Evolutionary conservation across 768 basidiomycete species (phyloP), one percentile per base, ranked within the genome.

Genomic region (Sporobolomyces pararoseus): DNA sequence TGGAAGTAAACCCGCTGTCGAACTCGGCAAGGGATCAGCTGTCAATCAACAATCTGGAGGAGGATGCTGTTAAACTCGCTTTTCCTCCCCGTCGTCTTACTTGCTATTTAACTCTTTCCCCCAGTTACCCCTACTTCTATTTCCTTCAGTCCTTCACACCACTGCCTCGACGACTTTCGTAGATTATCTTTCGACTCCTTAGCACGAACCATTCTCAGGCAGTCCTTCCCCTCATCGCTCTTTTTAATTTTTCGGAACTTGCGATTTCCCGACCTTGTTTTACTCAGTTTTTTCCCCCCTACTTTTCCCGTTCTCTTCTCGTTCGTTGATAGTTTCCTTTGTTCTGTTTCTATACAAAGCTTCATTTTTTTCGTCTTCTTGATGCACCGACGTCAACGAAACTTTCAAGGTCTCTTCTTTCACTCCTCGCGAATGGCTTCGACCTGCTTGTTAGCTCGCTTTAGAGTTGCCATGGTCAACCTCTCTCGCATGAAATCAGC

Each of bases 31-130:
- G 13, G 91, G 91, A 32, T 88, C 91, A 81, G 87, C 84, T 64
- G 89, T 93, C 63, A 86, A 88, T 78, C 87, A 89, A 79, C 87
- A 87, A 80, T 83, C 84, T 77, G 81, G 85, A 7, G 83, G 86
- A 64, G 84, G 88, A 51, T 94, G 91, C 82, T 94, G 91, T 85
- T 94, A 71, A 74, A 54, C 65, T n/a, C n/a, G n/a, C n/a, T n/a
- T n/a, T n/a, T n/a, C n/a, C n/a, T n/a, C n/a, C n/a, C n/a, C n/a
- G n/a, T n/a, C n/a, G n/a, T n/a, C n/a, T n/a, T n/a, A n/a, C n/a
- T n/a, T n/a, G n/a, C n/a, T n/a, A n/a, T n/a, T n/a, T n/a, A n/a
- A n/a, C n/a, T n/a, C n/a, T n/a, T n/a, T n/a, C n/a, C n/a, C n/a
- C n/a, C n/a, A n/a, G n/a, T n/a, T 29, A 23, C 44, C 47, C 46